phyloP scores from a whole-genome alignment of 176 grass and related monocot species.

The Avena insularis region DNA sequence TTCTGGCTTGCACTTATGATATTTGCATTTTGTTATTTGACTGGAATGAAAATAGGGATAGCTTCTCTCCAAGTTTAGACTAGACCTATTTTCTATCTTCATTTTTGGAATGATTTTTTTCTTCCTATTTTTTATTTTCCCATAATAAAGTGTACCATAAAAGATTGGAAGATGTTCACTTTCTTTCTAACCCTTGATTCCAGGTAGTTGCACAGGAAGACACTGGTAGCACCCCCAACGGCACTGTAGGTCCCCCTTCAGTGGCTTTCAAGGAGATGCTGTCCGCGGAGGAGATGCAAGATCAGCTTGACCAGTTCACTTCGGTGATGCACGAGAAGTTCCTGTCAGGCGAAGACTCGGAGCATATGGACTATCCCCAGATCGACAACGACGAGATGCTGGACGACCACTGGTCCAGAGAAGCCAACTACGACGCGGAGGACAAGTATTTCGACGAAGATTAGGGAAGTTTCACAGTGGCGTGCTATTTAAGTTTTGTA shows the following conservation, averaged over 20 bases:
- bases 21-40: neutral
- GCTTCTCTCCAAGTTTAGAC: neutral
- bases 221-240: neutral
- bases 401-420: constrained; percentile 85
- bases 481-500: neutral
- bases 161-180: neutral
- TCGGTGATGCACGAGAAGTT: constrained; percentile 91
- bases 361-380: constrained; percentile 70
- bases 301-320: constrained; percentile 85
- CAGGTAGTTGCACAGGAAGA: constrained; percentile 40
- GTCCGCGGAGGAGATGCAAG: constrained; percentile 73
- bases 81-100: neutral
- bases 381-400: constrained; percentile 88
- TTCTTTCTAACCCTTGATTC: neutral
- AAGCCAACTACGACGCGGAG: constrained; percentile 84
- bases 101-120: neutral
- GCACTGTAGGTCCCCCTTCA: neutral
- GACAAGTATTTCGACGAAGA: constrained; percentile 90
- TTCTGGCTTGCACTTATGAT: neutral
- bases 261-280: constrained; percentile 45
- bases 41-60: neutral
- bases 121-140: neutral
- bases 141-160: neutral
- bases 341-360: constrained; percentile 65
- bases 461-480: constrained; percentile 26